Base-by-base conservation (phyloP, 2,329 filamentous ascomycete genomes). In the Aspergillus felis region DNA sequence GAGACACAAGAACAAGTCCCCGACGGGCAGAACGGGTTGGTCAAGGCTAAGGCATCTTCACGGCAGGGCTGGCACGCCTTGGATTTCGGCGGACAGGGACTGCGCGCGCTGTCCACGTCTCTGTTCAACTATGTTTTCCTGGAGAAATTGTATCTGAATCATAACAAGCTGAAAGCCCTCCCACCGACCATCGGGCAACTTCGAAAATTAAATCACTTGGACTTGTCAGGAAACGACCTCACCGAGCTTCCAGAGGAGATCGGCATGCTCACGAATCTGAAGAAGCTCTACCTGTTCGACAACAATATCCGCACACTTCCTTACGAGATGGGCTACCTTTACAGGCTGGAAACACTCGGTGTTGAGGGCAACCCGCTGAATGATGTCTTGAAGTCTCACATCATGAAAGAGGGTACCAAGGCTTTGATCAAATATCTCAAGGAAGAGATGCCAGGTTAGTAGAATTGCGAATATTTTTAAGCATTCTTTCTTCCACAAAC, bases 241-340 rank as follows among this genome's bases (percentile, higher is more conserved):
- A 83, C 83, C 8, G 86, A 89, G 62, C 80, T 99, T 3, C 94
- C 94, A 1, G 84, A 90, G 24, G 93, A 99, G 78, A 86, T 99
- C 59, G 94, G 94, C 70, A 99, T 97, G 93, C 91, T 96, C 67
- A 94, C 92, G 28, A 94, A 92, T 65, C 80, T 99, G 55, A 92
- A 91, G 76, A 87, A 90, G 64, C 81, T 99, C 4, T 80, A 92
- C 28, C 81, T 97, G 2, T 97, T 96, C 73, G 92, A 96, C 78
- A 99, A 99, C 74, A 84, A 90, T 61, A 88, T 99, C 55, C 85
- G 85, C 60, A 87, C 85, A 24, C 81, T 99, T 27, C 94, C 94
- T 1, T 88, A 83, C 67, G 92, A 97, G 73, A 79, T 99, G 58
- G 94, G 94, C 7, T 94, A 91, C 29, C 80, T 99, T 20, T 93